Evolutionary conservation across 1,284 basidiomycete species (phyloP).

Genomic region (Flammula alnicola): DNA sequence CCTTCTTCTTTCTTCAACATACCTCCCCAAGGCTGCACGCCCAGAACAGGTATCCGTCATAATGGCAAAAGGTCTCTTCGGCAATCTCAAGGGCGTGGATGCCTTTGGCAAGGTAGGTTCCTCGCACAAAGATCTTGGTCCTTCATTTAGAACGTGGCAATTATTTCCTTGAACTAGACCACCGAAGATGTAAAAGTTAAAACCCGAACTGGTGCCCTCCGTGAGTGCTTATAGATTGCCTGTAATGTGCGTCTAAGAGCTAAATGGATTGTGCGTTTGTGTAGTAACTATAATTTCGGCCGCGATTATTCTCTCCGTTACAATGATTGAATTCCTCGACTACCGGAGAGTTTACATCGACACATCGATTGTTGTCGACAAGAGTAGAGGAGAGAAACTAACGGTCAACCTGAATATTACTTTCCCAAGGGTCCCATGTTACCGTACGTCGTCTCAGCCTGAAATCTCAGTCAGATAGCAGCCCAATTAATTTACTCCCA

Average conservation of each 20-base stretch:
- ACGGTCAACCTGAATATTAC: slow-evolving; percentile 93
- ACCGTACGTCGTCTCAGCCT: slow-evolving; percentile 63
- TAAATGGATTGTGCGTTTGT: slow-evolving; percentile 10
- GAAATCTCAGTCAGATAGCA: not conserved
- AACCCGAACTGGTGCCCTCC: slow-evolving; percentile 89
- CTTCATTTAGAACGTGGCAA: slow-evolving; percentile 24
- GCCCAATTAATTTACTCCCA: slow-evolving; percentile 35
- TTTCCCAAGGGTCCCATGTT: slow-evolving; percentile 97
- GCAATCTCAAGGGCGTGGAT: slow-evolving; percentile 84
- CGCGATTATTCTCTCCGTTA: slow-evolving; percentile 90
- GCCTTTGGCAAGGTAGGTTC: slow-evolving; percentile 96
- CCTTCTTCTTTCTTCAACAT: slow-evolving; percentile 32
- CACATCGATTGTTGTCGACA: slow-evolving; percentile 91
- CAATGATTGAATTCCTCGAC: slow-evolving; percentile 94
- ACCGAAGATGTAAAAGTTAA: slow-evolving; percentile 98
- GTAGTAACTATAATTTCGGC: slow-evolving; percentile 94
- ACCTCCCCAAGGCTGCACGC: slow-evolving; percentile 35
- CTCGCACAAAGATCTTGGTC: slow-evolving; percentile 16
- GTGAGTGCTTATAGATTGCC: slow-evolving; percentile 51
- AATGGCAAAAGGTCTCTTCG: slow-evolving; percentile 80
- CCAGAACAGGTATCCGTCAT: slow-evolving; percentile 33
- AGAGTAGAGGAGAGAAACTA: slow-evolving; percentile 92
- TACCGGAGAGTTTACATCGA: slow-evolving; percentile 88
- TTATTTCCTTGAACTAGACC: slow-evolving; percentile 60
- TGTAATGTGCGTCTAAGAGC: slow-evolving; percentile 2